Base-by-base conservation (phyloP, 805 yeast genomes). In the Ogataea paradorogensis region DNA sequence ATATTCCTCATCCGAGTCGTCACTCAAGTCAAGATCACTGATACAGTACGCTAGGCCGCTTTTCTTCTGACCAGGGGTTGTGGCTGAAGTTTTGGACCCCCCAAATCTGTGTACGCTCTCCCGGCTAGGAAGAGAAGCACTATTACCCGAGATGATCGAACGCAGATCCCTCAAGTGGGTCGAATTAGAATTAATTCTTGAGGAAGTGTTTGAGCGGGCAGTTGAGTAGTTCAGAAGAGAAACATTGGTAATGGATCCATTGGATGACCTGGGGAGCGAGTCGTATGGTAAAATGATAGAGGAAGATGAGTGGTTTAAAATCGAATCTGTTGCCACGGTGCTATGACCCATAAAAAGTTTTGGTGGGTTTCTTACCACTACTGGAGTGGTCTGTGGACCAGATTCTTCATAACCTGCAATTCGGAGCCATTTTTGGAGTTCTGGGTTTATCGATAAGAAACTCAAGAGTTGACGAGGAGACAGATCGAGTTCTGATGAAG, bases 111-210 rank as follows among this genome's bases (percentile, higher is more conserved):
- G 29, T 21, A 45, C 29, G 26, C 43, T 38, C 9, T 42, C 29
- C 7, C 41, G 18, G 15, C 44, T 41, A 2, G 44, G 40, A 9
- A 32, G 26, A 15, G 23, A 16, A 9, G 43, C 27, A 15, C 40
- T 28, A 28, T 38, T 32, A 4, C 42, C 44, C 0, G 56, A 39
- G 28, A 62, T 47, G 11, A 56, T 57, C 13, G 62, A 64, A 35
- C 64, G 63, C 43, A 69, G 56, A 30, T 69, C 72, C n/a, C 61
- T 45, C 0, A 67, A 67, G 42, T 61, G 61, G 0, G 69, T 67
- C 1, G 64, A 45, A 29, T 51, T 51, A 5, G 48, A 24, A 28
- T 42, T 39, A 13, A 35, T 13, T 24, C 47, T 42, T 2, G 48
- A 48, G 8, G 51, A 46, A 21, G 32, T 35, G n/a, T 29, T 40